These are phyloP conservation scores for Penicillium sclerotigenum DNA, from an alignment of 2,329 filamentous ascomycete genomes.

Conservation along the genomic window DNA sequence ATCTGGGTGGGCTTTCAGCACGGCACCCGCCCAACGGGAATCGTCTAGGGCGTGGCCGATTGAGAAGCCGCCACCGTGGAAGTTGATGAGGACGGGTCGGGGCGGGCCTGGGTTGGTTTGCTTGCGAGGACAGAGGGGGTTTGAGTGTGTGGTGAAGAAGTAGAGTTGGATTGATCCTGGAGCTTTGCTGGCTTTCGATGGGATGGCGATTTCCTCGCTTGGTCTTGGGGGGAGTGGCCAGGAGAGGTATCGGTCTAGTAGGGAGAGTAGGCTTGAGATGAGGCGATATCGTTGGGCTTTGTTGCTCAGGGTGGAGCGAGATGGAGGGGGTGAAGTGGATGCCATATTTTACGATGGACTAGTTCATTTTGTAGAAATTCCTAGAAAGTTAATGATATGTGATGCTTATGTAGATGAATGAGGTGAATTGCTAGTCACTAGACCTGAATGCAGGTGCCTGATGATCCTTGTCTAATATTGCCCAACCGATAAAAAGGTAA, in stretches of 20 bases:
- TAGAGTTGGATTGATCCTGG: slow-evolving; percentile 14
- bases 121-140: background rate
- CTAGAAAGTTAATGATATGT: background rate
- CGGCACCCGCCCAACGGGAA: slow-evolving; percentile 15
- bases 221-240: slow-evolving; percentile 12
- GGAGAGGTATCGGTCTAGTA: slow-evolving; percentile 19
- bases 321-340: background rate
- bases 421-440: background rate
- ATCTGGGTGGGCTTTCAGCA: slow-evolving; percentile 11
- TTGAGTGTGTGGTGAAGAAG: slow-evolving; percentile 13
- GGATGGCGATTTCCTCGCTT: slow-evolving; percentile 13
- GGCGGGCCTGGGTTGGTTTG: background rate
- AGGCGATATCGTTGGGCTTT: slow-evolving; percentile 16
- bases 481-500: too few relatives aligned
- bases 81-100: slow-evolving; percentile 19
- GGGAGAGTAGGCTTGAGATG: slow-evolving; percentile 11
- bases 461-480: background rate
- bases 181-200: slow-evolving; percentile 15
- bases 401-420: background rate
- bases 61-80: slow-evolving; percentile 23
- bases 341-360: background rate
- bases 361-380: background rate
- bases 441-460: background rate
- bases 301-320: slow-evolving; percentile 5
- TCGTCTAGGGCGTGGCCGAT: slow-evolving; percentile 20